Evolutionary conservation across 768 basidiomycete species (phyloP).

Genomic region (Rhizopogon salebrosus): DNA sequence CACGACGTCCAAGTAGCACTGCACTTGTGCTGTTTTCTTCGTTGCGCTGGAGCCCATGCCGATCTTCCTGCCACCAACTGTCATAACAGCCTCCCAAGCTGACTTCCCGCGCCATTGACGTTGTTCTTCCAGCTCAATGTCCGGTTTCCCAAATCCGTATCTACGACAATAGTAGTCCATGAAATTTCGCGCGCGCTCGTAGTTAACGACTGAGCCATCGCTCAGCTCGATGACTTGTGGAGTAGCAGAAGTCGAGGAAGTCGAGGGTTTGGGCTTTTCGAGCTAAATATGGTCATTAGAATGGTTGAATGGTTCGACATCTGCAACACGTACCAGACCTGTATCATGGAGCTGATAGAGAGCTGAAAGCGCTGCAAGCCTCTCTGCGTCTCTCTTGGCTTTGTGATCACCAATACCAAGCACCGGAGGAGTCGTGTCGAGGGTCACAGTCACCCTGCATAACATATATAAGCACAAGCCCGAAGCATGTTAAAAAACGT

Average conservation of each 20-base stretch:
- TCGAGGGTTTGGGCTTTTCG: slow-evolving; percentile 23
- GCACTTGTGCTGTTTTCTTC: slow-evolving; percentile 69
- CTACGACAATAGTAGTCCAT: slow-evolving; percentile 93
- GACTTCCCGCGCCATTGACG: slow-evolving; percentile 20
- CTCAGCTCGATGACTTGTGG: slow-evolving; percentile 37
- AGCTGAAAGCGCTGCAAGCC: slow-evolving; percentile 71
- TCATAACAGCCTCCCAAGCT: slow-evolving; percentile 70
- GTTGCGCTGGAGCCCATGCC: slow-evolving; percentile 65
- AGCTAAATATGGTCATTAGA: slow-evolving; percentile 16
- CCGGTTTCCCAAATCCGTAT: slow-evolving; percentile 70
- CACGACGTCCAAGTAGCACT: slow-evolving; percentile 83
- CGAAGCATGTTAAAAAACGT: background rate
- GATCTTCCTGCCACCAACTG: slow-evolving; percentile 72
- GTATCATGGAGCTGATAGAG: slow-evolving; percentile 61
- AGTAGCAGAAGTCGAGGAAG: background rate
- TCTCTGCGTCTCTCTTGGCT: slow-evolving; percentile 60
- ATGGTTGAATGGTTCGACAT: background rate
- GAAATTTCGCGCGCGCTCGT: slow-evolving; percentile 77
- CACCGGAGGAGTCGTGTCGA: slow-evolving; percentile 31
- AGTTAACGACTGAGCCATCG: slow-evolving; percentile 58
- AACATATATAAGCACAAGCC: slow-evolving; percentile 1
- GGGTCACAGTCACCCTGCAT: slow-evolving; percentile 18
- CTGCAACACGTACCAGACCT: slow-evolving; percentile 52
- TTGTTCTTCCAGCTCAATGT: slow-evolving; percentile 48
- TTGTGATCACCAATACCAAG: slow-evolving; percentile 58